Conservation (phyloP, 2,329 filamentous ascomycete genomes). For the Penicillium thymicola region DNA sequence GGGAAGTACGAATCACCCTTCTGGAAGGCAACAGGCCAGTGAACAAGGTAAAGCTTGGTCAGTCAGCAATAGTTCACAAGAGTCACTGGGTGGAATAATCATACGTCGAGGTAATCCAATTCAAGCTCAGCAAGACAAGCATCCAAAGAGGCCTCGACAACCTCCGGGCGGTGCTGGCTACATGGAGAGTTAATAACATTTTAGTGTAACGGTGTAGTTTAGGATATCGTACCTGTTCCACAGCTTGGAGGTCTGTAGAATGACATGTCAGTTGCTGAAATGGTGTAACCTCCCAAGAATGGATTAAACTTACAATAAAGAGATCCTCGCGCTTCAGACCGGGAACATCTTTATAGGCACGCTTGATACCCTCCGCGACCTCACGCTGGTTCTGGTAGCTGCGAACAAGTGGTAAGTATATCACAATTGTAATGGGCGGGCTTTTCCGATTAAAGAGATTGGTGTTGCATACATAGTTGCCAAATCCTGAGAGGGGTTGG, state of each 20-base stretch:
- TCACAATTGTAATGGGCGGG: not conserved
- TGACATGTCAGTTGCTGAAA: not conserved
- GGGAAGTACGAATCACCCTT: conserved; percentile 47
- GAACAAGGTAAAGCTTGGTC: conserved; percentile 41
- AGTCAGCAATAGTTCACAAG: not conserved
- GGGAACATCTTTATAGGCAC: conserved; percentile 37
- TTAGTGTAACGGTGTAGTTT: too few relatives aligned
- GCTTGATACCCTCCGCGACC: conserved; percentile 35
- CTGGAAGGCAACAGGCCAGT: conserved; percentile 47
- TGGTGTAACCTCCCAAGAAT: not conserved
- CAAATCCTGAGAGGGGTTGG: conserved; percentile 30
- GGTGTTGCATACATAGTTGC: conserved; percentile 35
- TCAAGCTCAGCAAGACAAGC: conserved; percentile 51
- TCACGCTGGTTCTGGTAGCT: conserved; percentile 42
- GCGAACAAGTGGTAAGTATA: not conserved
- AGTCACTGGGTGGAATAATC: conserved; percentile 12
- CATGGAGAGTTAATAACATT: conserved; percentile 1
- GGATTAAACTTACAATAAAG: conserved; percentile 34
- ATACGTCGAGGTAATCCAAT: conserved; percentile 54
- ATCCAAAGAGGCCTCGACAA: conserved; percentile 51
- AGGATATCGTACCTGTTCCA: conserved; percentile 48
- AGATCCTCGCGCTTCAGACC: conserved; percentile 42
- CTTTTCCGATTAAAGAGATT: not conserved
- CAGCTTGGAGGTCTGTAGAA: conserved; percentile 54
- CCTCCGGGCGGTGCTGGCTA: conserved; percentile 47